phyloP scores from a whole-genome alignment of 169 alveolate genomes.

The Plasmodium gaboni region DNA sequence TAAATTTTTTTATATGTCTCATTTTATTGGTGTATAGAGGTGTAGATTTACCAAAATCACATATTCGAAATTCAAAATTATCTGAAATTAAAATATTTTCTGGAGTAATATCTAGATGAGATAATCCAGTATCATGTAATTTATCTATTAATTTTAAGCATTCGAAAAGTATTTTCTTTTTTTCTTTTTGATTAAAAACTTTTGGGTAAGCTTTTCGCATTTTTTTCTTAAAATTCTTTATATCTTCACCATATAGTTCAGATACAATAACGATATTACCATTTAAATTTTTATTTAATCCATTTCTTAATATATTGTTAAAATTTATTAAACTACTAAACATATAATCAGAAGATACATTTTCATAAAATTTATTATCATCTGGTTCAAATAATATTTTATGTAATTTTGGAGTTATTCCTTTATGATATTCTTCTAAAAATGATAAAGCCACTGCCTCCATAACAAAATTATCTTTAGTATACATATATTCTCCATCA shows the following conservation, averaged over 20 bases:
- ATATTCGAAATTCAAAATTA: conserved; percentile 78
- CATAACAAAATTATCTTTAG: conserved; percentile 87
- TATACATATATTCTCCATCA: conserved; percentile 85
- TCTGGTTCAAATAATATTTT: conserved; percentile 81
- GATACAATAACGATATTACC: conserved; percentile 81
- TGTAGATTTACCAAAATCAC: conserved; percentile 86
- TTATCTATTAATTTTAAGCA: conserved; percentile 73
- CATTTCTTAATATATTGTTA: conserved; percentile 22
- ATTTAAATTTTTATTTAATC: conserved; percentile 59
- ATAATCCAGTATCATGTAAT: conserved; percentile 83
- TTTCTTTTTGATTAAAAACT: too few relatives aligned
- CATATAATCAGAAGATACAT: conserved; percentile 10
- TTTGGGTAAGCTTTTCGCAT: conserved; percentile 20
- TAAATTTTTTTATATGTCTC: conserved; percentile 75
- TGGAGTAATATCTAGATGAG: conserved; percentile 87
- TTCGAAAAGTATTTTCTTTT: conserved; percentile 45
- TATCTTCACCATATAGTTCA: conserved; percentile 81
- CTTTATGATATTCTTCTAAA: conserved; percentile 61
- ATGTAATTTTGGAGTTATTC: conserved; percentile 81
- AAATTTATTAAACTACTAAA: conserved; percentile 41
- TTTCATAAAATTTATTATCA: background rate
- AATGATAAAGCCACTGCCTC: conserved; percentile 88
- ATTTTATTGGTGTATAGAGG: conserved; percentile 81
- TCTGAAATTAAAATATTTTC: conserved; percentile 85
- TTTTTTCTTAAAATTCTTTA: conserved; percentile 78